phyloP scores from a whole-genome alignment of 106 monocot species.

The Iris macrosiphon region DNA sequence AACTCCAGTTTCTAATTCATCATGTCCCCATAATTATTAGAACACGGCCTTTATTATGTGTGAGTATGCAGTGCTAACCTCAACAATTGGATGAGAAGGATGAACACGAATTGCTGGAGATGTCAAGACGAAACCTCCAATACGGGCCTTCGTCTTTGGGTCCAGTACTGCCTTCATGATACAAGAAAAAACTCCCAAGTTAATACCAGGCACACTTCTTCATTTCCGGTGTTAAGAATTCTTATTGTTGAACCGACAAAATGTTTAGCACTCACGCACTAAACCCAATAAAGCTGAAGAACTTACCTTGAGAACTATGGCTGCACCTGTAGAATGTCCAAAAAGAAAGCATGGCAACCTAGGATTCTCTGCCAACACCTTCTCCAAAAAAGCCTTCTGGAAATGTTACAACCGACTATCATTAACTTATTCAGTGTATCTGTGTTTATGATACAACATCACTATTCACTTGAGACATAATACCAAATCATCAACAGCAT shows the following conservation, averaged over 20 bases:
- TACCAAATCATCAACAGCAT: slow-evolving; percentile 84
- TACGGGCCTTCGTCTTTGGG: slow-evolving; percentile 36
- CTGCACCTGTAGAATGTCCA: slow-evolving; percentile 93
- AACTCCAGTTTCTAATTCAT: too few relatives aligned
- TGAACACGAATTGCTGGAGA: slow-evolving; percentile 83
- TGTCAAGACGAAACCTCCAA: slow-evolving; percentile 67
- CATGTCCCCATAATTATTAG: neutral
- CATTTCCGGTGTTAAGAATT: too few relatives aligned
- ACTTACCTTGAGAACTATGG: slow-evolving; percentile 72
- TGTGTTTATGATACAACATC: too few relatives aligned
- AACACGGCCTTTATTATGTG: neutral
- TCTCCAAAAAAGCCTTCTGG: slow-evolving; percentile 64
- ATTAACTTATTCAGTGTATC: neutral
- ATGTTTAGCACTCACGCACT: neutral
- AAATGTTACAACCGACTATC: too few relatives aligned
- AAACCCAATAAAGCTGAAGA: neutral
- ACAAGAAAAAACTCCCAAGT: too few relatives aligned
- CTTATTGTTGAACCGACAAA: too few relatives aligned
- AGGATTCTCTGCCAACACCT: slow-evolving; percentile 54
- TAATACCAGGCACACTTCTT: too few relatives aligned
- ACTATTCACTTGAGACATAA: neutral
- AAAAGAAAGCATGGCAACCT: slow-evolving; percentile 81
- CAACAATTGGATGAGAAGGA: slow-evolving; percentile 67
- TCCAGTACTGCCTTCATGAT: slow-evolving; percentile 70
- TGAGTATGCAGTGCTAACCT: slow-evolving; percentile 42